Conservation (phyloP, 1,284 basidiomycete species). For the Fistulinella cinereoalba region DNA sequence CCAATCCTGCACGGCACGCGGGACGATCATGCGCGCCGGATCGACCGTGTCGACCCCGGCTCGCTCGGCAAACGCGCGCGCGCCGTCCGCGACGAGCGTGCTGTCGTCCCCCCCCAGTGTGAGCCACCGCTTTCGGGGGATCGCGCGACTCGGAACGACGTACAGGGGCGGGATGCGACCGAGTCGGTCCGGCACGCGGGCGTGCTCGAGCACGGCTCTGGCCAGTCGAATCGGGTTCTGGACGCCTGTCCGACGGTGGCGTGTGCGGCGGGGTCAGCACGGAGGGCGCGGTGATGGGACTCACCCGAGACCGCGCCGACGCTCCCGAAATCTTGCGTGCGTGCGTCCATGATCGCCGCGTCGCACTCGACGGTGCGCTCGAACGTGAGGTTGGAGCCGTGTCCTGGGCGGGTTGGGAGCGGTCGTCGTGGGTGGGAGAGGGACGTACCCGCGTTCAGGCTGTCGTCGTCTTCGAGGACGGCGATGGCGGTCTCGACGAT, state of each 20-base stretch:
- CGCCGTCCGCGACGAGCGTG: slow-evolving; percentile 52
- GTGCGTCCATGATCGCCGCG: slow-evolving; percentile 66
- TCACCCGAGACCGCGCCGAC: slow-evolving; percentile 66
- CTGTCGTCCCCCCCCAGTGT: no score
- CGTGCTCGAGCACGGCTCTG: slow-evolving; percentile 51
- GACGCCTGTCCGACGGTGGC: slow-evolving; percentile 42
- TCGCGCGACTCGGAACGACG: background rate
- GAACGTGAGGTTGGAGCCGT: slow-evolving; percentile 71
- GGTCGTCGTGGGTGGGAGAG: background rate
- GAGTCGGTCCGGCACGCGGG: slow-evolving; percentile 46
- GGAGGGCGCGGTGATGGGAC: slow-evolving; percentile 5
- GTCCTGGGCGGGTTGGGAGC: slow-evolving; percentile 36
- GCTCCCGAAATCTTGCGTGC: slow-evolving; percentile 56
- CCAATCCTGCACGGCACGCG: slow-evolving; percentile 55
- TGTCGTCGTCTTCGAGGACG: slow-evolving; percentile 57
- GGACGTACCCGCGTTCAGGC: slow-evolving; percentile 67
- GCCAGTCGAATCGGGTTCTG: slow-evolving; percentile 67
- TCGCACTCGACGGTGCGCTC: slow-evolving; percentile 74
- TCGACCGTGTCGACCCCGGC: slow-evolving; percentile 36
- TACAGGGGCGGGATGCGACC: slow-evolving; percentile 69
- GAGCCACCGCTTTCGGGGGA: no score
- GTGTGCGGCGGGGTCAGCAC: background rate
- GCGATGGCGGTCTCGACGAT: slow-evolving; percentile 52
- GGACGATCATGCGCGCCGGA: slow-evolving; percentile 45
- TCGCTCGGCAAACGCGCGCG: slow-evolving; percentile 44